phyloP scores from a whole-genome alignment of 1,139 yeast species.

The Eremothecium gossypii region DNA sequence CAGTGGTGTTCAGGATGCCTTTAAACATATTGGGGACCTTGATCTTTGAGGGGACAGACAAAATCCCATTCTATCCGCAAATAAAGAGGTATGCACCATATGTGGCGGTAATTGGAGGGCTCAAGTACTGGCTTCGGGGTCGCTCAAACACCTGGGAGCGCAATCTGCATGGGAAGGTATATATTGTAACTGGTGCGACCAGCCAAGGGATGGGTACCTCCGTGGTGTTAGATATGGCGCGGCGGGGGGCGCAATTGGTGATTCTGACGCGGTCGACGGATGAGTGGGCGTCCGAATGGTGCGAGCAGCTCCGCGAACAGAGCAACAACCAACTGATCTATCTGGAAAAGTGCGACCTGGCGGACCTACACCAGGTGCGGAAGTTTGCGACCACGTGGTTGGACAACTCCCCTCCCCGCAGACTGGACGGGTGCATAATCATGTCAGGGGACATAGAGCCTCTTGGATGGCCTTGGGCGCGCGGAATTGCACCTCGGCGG shows the following conservation, averaged over 20 bases:
- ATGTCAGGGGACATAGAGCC: slow-evolving; percentile 84
- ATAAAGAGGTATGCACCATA: slow-evolving; percentile 49
- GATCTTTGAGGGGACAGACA: slow-evolving; percentile 59
- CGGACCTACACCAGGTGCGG: slow-evolving; percentile 67
- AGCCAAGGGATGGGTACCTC: slow-evolving; percentile 75
- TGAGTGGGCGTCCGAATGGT: slow-evolving; percentile 70
- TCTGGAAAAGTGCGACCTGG: slow-evolving; percentile 80
- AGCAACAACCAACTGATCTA: slow-evolving; percentile 69
- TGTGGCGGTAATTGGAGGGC: slow-evolving; percentile 36
- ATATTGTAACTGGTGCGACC: slow-evolving; percentile 80
- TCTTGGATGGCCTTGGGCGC: slow-evolving; percentile 28
- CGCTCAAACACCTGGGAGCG: slow-evolving; percentile 81
- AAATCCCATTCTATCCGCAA: slow-evolving; percentile 62
- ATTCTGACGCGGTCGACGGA: slow-evolving; percentile 61
- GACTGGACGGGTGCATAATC: slow-evolving; percentile 81
- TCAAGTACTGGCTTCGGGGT: slow-evolving; percentile 73
- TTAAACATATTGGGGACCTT: slow-evolving; percentile 63
- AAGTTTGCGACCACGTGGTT: slow-evolving; percentile 92
- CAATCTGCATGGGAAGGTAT: slow-evolving; percentile 85
- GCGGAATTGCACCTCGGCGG: slow-evolving; percentile 34
- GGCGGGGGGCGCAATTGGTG: slow-evolving; percentile 77
- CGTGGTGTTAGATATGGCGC: slow-evolving; percentile 64
- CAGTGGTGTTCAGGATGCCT: slow-evolving; percentile 48
- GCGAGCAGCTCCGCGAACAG: slow-evolving; percentile 63
- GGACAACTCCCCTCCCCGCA: slow-evolving; percentile 80